These are phyloP conservation scores for Daldinia sp. DNA, from an alignment of 2,329 filamentous ascomycete species.

Conservation along the genomic window DNA sequence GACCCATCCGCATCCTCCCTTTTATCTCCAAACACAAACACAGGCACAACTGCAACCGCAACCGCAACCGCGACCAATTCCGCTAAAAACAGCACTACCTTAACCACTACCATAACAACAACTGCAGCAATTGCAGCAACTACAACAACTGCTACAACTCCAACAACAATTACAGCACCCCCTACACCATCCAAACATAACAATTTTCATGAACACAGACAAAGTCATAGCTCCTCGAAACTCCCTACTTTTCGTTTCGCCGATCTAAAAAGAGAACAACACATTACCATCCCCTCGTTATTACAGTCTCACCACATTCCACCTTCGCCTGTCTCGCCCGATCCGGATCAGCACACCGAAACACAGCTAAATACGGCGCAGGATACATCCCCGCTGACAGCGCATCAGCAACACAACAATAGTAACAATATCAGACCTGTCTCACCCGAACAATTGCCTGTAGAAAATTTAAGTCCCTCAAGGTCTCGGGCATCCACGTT, in stretches of 20 bases:
- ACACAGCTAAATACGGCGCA: constrained; percentile 44
- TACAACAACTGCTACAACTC: constrained; percentile 8
- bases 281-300: constrained; percentile 52
- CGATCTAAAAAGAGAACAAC: constrained; percentile 58
- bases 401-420: constrained; percentile 42
- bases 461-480: constrained; percentile 46
- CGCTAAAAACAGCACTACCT: constrained; percentile 21
- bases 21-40: constrained; percentile 27
- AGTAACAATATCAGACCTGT: constrained; percentile 43
- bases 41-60: constrained; percentile 19
- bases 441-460: constrained; percentile 44
- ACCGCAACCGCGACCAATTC: constrained; percentile 20
- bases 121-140: constrained; percentile 12
- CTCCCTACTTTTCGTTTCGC: constrained; percentile 67
- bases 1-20: constrained; percentile 38
- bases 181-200: constrained; percentile 37
- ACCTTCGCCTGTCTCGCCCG: constrained; percentile 57
- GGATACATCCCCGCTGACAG: constrained; percentile 44
- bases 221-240: constrained; percentile 67
- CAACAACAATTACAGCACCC: constrained; percentile 22
- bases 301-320: constrained; percentile 54
- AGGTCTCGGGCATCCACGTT: constrained; percentile 56
- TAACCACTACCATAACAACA: constrained; percentile 12
- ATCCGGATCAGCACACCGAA: constrained; percentile 49
- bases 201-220: constrained; percentile 61